A percentile compares a stretch with the other conserved stretches of the same genome.
phyloP scores from a whole-genome alignment of 139 green algal species.

The Ettlia oleoabundans region DNA sequence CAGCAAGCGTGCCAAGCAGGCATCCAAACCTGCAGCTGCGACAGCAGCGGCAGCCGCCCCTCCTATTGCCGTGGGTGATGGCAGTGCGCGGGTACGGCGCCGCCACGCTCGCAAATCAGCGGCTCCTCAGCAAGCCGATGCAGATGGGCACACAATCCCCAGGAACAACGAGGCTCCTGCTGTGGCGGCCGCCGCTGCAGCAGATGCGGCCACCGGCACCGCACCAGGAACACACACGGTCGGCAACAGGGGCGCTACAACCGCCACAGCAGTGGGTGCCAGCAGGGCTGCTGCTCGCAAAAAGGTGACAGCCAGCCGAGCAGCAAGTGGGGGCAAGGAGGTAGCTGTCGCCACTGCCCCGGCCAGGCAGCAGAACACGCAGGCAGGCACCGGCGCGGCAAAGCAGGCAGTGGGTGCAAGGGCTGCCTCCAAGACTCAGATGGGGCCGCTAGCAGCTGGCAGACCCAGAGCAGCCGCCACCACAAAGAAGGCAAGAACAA shows the following conservation, averaged over 20 bases:
- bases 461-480: neutral
- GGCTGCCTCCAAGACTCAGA: neutral
- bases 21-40: neutral
- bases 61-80: no score
- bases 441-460: no score
- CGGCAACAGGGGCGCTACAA: no score
- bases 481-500: neutral
- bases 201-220: no score
- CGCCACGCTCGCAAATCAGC: slow-evolving; percentile 1
- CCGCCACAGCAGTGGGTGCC: no score
- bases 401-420: neutral
- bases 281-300: neutral
- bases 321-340: neutral
- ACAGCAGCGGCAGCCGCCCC: neutral
- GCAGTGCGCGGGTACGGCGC: neutral
- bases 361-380: neutral
- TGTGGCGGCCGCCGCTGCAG: neutral
- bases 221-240: no score
- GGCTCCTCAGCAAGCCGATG: neutral
- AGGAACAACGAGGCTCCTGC: neutral
- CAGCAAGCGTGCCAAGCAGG: neutral
- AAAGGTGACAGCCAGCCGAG: neutral
- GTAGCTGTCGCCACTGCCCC: neutral
- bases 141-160: neutral
- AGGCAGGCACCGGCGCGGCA: neutral